These are phyloP conservation scores for Colletotrichum graminicola DNA, from an alignment of 2,329 filamentous ascomycete species.

Conservation along the genomic window DNA sequence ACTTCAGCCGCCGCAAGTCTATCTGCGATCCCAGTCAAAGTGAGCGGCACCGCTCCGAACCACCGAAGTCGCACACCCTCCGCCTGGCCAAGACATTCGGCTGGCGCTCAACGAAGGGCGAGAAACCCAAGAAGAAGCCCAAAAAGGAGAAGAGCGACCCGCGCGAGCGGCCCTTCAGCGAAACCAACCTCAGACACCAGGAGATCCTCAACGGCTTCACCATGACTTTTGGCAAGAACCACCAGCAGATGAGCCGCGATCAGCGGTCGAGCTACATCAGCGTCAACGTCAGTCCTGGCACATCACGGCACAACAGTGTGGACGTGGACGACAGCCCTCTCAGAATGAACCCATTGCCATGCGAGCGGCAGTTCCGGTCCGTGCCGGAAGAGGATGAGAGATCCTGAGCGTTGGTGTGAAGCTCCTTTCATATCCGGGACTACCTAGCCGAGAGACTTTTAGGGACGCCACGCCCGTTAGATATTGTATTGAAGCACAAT, in stretches of 20 bases:
- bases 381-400: slow-evolving; percentile 37
- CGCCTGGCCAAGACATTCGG: slow-evolving; percentile 42
- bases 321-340: slow-evolving; percentile 46
- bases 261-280: slow-evolving; percentile 35
- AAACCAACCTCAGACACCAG: slow-evolving; percentile 61
- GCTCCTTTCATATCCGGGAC: not conserved
- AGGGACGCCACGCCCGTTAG: not conserved
- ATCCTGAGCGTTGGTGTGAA: not conserved
- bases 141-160: slow-evolving; percentile 51
- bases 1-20: slow-evolving; percentile 57
- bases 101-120: slow-evolving; percentile 46
- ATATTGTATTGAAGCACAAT: not conserved
- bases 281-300: slow-evolving; percentile 57
- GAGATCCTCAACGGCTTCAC: slow-evolving; percentile 61
- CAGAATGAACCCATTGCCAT: slow-evolving; percentile 27
- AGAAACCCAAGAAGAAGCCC: slow-evolving; percentile 47
- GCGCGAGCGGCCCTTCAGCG: slow-evolving; percentile 59
- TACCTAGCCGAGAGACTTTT: not conserved
- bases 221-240: slow-evolving; percentile 57
- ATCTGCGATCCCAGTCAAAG: slow-evolving; percentile 51
- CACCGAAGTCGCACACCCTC: slow-evolving; percentile 34
- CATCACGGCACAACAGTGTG: slow-evolving; percentile 55
- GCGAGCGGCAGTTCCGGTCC: slow-evolving; percentile 19
- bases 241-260: slow-evolving; percentile 25
- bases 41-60: slow-evolving; percentile 47